Evolutionary conservation across 2,329 filamentous ascomycete genomes (phyloP), one percentile per base, ranked within the genome.

Genomic region (Diaporthe vaccinii): DNA sequence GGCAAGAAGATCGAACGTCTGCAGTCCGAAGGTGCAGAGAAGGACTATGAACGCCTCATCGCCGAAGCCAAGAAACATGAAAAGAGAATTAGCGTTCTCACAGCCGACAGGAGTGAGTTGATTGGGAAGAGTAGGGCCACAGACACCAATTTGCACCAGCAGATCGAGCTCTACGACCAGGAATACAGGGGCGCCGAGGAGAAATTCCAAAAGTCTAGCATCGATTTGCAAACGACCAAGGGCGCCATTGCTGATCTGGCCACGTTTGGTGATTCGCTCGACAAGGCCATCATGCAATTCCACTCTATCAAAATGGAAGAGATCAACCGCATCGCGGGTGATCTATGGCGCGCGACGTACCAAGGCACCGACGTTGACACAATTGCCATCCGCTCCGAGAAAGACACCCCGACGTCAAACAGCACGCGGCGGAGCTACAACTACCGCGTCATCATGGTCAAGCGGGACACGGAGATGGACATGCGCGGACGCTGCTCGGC

Each of bases 401-500:
- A 92, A 79, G 97, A 98, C 82, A 91, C 90, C 62, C 88, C 88
- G 55, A 28, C 72, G 20, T 39, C 68, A 2, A 75, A 51, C 10
- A 84, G 91, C 74, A 93, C 91, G 71, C 95, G 95, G 80, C 92
- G 95, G 80, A 94, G 89, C 77, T 98, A 98, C 89, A 98, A 99
- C 85, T 99, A 99, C 87, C 94, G 97, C 62, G 93, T 99, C 8
- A 96, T 95, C 84, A 99, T 99, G 97, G 92, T 98, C 79, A 99
- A 99, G 86, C 93, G 96, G 82, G 95, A 97, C 81, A 95, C 94
- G 0, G 97, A 99, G 84, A 98, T 99, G 95, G 97, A 99, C 86
- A 99, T 99, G 97, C 95, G 97, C 77, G 97, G 97, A 1, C 94
- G 97, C 73, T 99, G 97, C 88, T 97, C 94, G 79, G 97, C 97